Conservation (phyloP, 2,329 filamentous ascomycete species). For the Fusarium buxicola region DNA sequence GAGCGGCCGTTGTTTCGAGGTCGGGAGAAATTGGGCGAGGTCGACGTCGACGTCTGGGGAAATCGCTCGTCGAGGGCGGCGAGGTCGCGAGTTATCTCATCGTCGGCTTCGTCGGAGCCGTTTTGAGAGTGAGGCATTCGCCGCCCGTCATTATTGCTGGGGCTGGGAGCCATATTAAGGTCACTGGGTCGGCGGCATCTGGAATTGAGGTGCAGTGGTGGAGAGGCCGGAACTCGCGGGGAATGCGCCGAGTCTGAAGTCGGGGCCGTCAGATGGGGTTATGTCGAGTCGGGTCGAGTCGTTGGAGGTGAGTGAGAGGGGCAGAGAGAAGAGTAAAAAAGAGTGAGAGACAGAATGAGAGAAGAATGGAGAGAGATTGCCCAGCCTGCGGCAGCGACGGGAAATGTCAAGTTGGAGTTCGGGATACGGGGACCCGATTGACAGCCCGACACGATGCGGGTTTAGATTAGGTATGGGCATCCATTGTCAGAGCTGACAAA, state of each 20-base stretch:
- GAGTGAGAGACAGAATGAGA: neutral
- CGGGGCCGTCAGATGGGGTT: neutral
- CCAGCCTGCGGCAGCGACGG: neutral
- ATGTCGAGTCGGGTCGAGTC: neutral
- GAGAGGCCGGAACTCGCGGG: slow-evolving; percentile 19
- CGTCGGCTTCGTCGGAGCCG: slow-evolving; percentile 17
- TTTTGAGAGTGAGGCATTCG: slow-evolving; percentile 28
- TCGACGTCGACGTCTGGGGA: too few relatives aligned
- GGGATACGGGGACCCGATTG: slow-evolving; percentile 13
- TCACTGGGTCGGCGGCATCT: slow-evolving; percentile 43
- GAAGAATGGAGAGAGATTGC: slow-evolving; percentile 15
- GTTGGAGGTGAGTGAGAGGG: neutral
- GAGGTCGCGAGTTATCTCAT: slow-evolving; percentile 40
- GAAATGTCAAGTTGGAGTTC: slow-evolving; percentile 33
- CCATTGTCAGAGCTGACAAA: neutral
- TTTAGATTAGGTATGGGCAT: slow-evolving; percentile 5
- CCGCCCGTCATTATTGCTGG: slow-evolving; percentile 38
- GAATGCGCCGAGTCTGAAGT: slow-evolving; percentile 5
- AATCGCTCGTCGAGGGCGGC: slow-evolving; percentile 42
- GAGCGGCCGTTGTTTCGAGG: slow-evolving; percentile 34
- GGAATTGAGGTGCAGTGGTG: slow-evolving; percentile 22
- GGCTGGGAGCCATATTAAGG: slow-evolving; percentile 46
- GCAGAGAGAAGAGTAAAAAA: neutral
- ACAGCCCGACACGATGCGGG: neutral
- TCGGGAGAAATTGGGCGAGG: slow-evolving; percentile 35